A percentile compares a stretch with the other conserved stretches of the same genome.
phyloP scores from a whole-genome alignment of 2,329 filamentous ascomycete species.

The Pyrenophora teres region DNA sequence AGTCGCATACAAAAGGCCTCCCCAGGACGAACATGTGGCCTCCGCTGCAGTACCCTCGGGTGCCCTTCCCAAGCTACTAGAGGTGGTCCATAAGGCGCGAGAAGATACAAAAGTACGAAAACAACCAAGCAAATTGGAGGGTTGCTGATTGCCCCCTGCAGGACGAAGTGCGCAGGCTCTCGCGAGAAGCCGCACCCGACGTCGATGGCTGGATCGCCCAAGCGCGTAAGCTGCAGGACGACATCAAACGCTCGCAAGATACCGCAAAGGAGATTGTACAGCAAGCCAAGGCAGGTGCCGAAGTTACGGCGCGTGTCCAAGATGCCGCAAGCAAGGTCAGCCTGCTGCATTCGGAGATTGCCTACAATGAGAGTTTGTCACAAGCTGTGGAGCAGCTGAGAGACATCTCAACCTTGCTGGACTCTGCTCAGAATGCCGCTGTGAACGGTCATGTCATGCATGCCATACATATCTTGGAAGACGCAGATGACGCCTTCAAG shows the following conservation, averaged over 20 bases:
- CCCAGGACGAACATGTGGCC: constrained; percentile 60
- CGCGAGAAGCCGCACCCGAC: constrained; percentile 75
- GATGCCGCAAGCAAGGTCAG: constrained; percentile 61
- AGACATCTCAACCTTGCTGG: constrained; percentile 56
- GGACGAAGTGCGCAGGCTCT: constrained; percentile 75
- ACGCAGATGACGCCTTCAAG: constrained; percentile 60
- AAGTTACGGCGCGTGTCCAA: constrained; percentile 67
- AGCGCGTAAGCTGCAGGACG: constrained; percentile 80
- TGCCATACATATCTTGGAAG: constrained; percentile 56
- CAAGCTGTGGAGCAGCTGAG: constrained; percentile 57
- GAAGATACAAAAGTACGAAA: constrained; percentile 57
- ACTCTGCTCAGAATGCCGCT: constrained; percentile 53
- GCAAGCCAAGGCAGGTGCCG: constrained; percentile 71
- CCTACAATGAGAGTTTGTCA: constrained; percentile 61
- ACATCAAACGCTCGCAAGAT: constrained; percentile 79
- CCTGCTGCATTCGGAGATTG: constrained; percentile 63
- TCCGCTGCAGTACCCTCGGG: constrained; percentile 57
- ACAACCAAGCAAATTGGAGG: too few relatives aligned
- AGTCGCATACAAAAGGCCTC: constrained; percentile 61
- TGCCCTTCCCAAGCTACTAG: constrained; percentile 56
- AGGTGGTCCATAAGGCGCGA: constrained; percentile 57
- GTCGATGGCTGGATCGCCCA: constrained; percentile 86
- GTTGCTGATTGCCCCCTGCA: constrained; percentile 40
- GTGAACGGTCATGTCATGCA: constrained; percentile 51
- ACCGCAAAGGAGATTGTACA: constrained; percentile 81